Base-by-base conservation (phyloP, 129 eudicot species). In the Cynara cardunculus region DNA sequence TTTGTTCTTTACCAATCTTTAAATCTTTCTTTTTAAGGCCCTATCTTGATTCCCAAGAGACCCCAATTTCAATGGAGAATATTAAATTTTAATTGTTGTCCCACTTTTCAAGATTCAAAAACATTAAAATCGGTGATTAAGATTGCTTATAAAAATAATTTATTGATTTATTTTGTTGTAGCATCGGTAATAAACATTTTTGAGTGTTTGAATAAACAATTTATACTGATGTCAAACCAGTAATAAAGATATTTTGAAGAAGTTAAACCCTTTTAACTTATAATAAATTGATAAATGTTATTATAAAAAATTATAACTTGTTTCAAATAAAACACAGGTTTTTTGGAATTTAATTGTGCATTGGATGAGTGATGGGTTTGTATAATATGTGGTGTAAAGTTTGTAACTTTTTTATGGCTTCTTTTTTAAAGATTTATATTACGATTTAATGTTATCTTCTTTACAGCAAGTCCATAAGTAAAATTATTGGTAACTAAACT, bases 1-100 rank as follows among this genome's bases (percentile, higher is more conserved):
- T 5, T 76, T 62, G 68, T 62, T 68, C 73, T 83, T 82, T 82
- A 64, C 32, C 73, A 70, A 82, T 26, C 79, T 75, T 82, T 82
- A 67, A 76, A 68, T 82, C 79, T 83, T 77, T 83, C 74, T 59
- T 71, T 83, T 77, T 73, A 71, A 5, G 71, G 86, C 59, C 44
- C 26, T 79, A 31, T 74, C 68, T 77, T 83, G 82, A 72, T 77
- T 83, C 82, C 82, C 74, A 71, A 25, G 37, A 83, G 82, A 83
- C 78, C 74, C 79, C 74, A 71, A 61, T 83, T 68, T 71, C 73
- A 78, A 77, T 71, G 82, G 35, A 1, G 72, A 13, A 77, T 70
- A 21, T 71, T 39, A 26, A 64, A 21, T 8, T 64, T 37, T 71
- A 83, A 26, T 32, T 79, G 72, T 25, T 18, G 27, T 71, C 82